Base-by-base conservation (phyloP, 202 grass and related monocot species). In the Saccharum hybrid region DNA sequence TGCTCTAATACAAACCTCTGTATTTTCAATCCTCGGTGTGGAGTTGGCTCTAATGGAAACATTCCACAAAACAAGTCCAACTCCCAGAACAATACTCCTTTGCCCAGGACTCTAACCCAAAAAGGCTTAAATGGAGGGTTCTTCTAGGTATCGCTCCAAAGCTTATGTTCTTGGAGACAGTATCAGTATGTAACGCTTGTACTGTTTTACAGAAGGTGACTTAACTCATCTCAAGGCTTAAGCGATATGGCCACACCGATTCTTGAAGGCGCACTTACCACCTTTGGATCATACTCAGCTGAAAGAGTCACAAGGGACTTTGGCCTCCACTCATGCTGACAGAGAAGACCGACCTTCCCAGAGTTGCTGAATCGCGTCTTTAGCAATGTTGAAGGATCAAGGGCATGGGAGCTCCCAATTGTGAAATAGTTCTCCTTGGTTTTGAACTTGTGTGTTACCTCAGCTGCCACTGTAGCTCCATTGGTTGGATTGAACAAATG, bases 261-360 rank as follows among this genome's bases (percentile, higher is more conserved):
- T 65, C 84, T 97, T 63, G 90, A 71, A 64, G 91, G 94, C 13
- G 88, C 85, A 62, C 81, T 90, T 14, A 88, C 66, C 48, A 89
- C 86, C 66, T 92, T 97, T 18, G 90, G 90, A 82, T 97, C 90
- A 42, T 94, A 97, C 84, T 97, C 90, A 1, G 88, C 92, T 8
- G 94, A 94, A 36, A 97, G 66, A 11, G 90, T 90, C 33, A 97
- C 37, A 42, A 85, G 85, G 8, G 94, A 97, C 85, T 97, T 94
- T 22, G 86, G 83, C 73, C 90, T 87, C 94, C 94, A 97, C 83
- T 97, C 85, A 66, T 94, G 92, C 81, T 87, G 94, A 73, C 91
- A 97, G 40, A 97, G 85, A 57, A 92, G 57, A 5, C 90, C 91
- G 1, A 88, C 83, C 65, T 88, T 94, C 67, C 92, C 94, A 0